Evolutionary conservation across 2,329 filamentous ascomycete species (phyloP), one percentile per base, ranked within the genome.

Genomic region (Elsinoe perseae): DNA sequence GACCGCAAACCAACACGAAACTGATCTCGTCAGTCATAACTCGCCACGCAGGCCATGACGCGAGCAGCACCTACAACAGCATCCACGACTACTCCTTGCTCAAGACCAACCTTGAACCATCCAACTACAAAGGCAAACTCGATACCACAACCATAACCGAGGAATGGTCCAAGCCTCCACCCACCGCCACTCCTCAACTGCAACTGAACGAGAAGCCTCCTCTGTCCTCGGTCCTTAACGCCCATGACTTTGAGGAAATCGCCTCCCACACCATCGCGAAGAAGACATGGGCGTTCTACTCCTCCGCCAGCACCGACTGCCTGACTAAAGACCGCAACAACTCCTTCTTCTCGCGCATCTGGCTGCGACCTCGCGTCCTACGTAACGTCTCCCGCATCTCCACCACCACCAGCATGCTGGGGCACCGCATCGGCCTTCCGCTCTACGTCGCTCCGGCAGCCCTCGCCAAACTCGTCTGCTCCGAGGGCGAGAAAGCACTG

Each of bases 21-120:
- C 52, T 44, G 12, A 55, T 21, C 20, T 20, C 21, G 7, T 18
- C 65, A 73, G 69, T 80, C 62, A 71, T 83, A 44, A 66, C 74
- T 42, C 68, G 72, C 50, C 73, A 79, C 63, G 79, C 79, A 28
- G 80, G 79, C 43, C 72, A 71, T 23, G 79, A 82, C 67, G 79
- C 78, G 3, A 79, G 76, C 43, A 72, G 69, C 54, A 74, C 72
- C 56, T 85, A 79, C 69, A 75, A 73, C 23, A 71, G 75, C 61
- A 73, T 79, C 28, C 79, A 82, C 65, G 68, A 75, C 1, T 69
- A 72, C 21, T 72, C 67, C n/a, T 63, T 76, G 7, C 68, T 76
- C 54, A 60, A 66, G 28, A 64, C 64, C n/a, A 68, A 72, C 28
- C 66, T 81, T 54, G 69, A 74, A 44, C 63, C 72, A 25, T 71